These are phyloP conservation scores for Penicillium canariense DNA, from an alignment of 495 filamentous ascomycete genomes.

Conservation along the genomic window DNA sequence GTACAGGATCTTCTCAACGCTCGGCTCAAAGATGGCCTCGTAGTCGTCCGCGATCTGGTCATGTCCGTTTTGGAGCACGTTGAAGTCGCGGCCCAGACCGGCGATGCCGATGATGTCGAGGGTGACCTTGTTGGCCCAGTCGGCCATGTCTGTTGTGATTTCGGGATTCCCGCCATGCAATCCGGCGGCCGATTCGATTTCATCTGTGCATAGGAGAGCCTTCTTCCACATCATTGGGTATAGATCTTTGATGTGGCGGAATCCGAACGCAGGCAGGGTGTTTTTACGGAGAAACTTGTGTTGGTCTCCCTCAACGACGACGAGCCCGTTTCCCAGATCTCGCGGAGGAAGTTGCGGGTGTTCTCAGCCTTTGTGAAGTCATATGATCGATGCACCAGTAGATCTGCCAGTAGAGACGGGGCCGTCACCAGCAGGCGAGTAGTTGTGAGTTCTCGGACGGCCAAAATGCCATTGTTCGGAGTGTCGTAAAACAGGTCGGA, in stretches of 20 bases:
- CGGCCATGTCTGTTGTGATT: too few species aligned
- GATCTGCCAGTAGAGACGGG: constrained; percentile 52
- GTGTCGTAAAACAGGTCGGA: too few species aligned
- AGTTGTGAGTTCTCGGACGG: too few species aligned
- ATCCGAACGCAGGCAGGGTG: constrained; percentile 78
- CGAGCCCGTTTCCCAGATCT: constrained; percentile 72
- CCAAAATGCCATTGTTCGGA: too few species aligned
- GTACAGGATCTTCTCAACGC: constrained; percentile 46
- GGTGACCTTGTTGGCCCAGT: constrained; percentile 52
- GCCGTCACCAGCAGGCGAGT: too few species aligned
- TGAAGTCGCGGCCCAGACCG: constrained; percentile 78
- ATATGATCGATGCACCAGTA: constrained; percentile 54
- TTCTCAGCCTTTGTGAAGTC: constrained; percentile 51
- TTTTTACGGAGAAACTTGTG: constrained; percentile 71
- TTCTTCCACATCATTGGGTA: constrained; percentile 77
- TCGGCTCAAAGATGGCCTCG: constrained; percentile 49
- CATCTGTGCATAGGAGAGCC: too few species aligned
- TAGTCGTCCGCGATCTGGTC: constrained; percentile 71
- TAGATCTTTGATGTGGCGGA: constrained; percentile 77
- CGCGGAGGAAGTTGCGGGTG: constrained; percentile 53
- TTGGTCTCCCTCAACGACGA: constrained; percentile 77
- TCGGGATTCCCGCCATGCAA: too few species aligned
- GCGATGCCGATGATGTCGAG: constrained; percentile 86
- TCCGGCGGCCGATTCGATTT: too few species aligned
- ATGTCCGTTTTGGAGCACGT: constrained; percentile 60